These are phyloP conservation scores for Paramecium primaurelia DNA, from an alignment of 73 alveolate species.

Conservation along the genomic window DNA sequence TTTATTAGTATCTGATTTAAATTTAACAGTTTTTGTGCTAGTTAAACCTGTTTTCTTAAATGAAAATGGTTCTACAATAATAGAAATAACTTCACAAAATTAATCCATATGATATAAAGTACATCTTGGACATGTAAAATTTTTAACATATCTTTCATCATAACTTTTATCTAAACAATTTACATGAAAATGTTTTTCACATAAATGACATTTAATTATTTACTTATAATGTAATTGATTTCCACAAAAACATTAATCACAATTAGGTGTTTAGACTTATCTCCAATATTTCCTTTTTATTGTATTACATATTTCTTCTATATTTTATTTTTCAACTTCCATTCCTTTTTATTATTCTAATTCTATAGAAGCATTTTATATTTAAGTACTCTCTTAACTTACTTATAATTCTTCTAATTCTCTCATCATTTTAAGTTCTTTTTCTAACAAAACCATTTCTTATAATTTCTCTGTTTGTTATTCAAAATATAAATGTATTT, in stretches of 20 bases:
- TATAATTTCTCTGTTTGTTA: neutral
- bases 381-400: neutral
- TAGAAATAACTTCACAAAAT: neutral
- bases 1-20: neutral
- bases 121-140: constrained; percentile 32
- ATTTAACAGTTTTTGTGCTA: neutral
- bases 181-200: neutral
- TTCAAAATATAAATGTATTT: neutral
- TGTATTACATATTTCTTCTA: neutral
- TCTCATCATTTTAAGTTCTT: neutral
- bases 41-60: neutral
- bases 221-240: neutral
- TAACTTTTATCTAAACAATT: neutral
- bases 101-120: neutral
- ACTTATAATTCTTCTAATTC: neutral
- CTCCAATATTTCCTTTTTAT: neutral
- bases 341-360: neutral
- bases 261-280: neutral
- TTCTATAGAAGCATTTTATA: neutral
- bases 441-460: neutral
- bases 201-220: neutral
- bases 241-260: neutral
- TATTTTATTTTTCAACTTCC: neutral
- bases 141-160: neutral
- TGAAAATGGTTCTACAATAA: neutral